Conservation (phyloP, 2,329 filamentous ascomycete genomes). For the Talaromyces sp. region DNA sequence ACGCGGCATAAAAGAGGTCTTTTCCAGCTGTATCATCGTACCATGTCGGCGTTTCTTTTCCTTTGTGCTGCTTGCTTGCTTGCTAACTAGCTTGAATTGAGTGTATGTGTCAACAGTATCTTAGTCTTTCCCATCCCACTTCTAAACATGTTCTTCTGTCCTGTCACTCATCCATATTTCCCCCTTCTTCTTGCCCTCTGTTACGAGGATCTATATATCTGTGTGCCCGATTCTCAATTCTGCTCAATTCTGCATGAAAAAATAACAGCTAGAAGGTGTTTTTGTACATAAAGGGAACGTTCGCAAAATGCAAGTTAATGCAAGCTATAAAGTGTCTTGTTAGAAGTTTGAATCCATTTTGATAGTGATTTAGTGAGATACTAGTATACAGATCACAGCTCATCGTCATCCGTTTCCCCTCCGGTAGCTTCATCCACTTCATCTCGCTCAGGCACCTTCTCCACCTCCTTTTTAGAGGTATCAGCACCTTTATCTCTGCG, state of each 20-base stretch:
- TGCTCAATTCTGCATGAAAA: slow-evolving; percentile 15
- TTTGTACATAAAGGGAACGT: slow-evolving; percentile 17
- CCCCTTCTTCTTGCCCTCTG: slow-evolving; percentile 12
- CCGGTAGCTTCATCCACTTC: slow-evolving; percentile 24
- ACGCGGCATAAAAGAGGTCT: slow-evolving; percentile 18
- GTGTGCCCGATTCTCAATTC: slow-evolving; percentile 12
- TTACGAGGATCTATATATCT: slow-evolving; percentile 9
- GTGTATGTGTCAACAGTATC: slow-evolving; percentile 13
- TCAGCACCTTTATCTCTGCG: slow-evolving; percentile 19
- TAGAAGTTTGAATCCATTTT: not conserved
- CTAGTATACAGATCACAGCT: slow-evolving; percentile 22
- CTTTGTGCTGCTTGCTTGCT: slow-evolving; percentile 21
- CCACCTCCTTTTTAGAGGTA: slow-evolving; percentile 8
- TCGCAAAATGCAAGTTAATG: slow-evolving; percentile 15
- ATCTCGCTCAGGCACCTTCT: slow-evolving; percentile 6
- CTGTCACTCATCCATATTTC: slow-evolving; percentile 1
- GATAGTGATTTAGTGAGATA: not conserved
- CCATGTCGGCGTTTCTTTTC: slow-evolving; percentile 18
- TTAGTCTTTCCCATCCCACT: not conserved
- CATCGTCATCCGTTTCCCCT: slow-evolving; percentile 43
- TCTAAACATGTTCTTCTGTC: not conserved
- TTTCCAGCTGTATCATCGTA: slow-evolving; percentile 12
- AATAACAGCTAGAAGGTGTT: slow-evolving; percentile 15
- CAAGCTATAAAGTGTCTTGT: slow-evolving; percentile 6
- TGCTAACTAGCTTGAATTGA: slow-evolving; percentile 15